A percentile compares a stretch with the other conserved stretches of the same genome.
These are phyloP conservation scores for Salvia hispanica DNA, from an alignment of 257 asterid species.

Conservation along the genomic window DNA sequence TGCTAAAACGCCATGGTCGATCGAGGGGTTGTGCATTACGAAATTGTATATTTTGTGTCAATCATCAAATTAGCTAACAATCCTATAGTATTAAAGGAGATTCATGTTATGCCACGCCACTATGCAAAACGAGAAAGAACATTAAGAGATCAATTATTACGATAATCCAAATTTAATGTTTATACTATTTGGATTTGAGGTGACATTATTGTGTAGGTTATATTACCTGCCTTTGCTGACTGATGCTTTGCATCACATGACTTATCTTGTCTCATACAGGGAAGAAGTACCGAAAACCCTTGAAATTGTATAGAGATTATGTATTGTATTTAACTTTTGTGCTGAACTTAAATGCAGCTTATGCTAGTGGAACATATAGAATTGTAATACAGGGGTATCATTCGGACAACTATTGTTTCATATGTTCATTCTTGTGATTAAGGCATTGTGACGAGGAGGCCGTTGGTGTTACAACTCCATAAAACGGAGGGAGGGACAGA, in stretches of 20 bases:
- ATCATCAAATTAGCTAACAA: constrained; percentile 1
- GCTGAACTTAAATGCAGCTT: background rate
- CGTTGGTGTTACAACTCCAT: constrained; percentile 95
- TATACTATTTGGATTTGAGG: constrained; percentile 4
- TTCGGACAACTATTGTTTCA: constrained; percentile 9
- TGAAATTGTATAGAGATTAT: background rate
- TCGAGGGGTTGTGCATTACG: background rate
- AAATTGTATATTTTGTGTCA: background rate
- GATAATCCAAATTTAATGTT: background rate
- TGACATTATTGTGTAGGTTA: background rate
- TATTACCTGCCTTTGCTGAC: background rate
- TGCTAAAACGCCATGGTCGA: background rate
- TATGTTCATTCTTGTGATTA: constrained; percentile 22
- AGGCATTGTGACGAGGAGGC: constrained; percentile 99
- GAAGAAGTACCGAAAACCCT: background rate
- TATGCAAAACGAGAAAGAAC: background rate
- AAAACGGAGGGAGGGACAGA: constrained; percentile 80
- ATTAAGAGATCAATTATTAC: background rate
- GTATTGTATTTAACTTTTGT: background rate
- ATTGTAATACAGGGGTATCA: constrained; percentile 7
- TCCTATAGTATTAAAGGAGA: background rate
- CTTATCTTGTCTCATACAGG: constrained; percentile 4
- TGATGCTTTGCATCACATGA: background rate
- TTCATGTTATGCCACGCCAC: background rate
- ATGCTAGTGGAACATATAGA: constrained; percentile 7